Percentiles rank a stretch among this genome's conserved stretches.
These are phyloP conservation scores for Capsicum chinense DNA, from an alignment of 257 asterid genomes.

Conservation along the genomic window DNA sequence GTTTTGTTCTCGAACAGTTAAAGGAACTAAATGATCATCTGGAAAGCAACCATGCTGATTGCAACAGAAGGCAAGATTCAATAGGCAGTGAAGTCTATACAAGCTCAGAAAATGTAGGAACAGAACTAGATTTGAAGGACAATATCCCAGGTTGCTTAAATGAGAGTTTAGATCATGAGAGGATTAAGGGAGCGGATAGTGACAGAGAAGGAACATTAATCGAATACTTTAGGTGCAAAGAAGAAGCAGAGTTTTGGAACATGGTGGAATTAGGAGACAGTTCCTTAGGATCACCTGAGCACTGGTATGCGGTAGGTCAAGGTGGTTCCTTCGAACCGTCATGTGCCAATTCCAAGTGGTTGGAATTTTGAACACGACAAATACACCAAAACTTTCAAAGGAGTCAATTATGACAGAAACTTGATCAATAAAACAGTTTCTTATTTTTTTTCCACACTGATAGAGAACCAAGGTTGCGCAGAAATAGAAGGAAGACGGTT, in stretches of 20 bases:
- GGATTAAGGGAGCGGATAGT: neutral
- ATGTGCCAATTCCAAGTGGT: slow-evolving; percentile 44
- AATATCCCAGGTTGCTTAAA: neutral
- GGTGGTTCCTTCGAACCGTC: slow-evolving; percentile 42
- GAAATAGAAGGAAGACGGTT: neutral
- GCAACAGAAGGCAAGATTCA: slow-evolving; percentile 33
- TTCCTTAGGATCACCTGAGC: slow-evolving; percentile 42
- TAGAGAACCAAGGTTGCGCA: slow-evolving; percentile 25
- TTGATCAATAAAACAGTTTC: neutral
- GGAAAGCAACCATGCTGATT: slow-evolving; percentile 19
- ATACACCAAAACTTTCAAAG: neutral
- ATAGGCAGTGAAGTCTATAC: slow-evolving; percentile 25
- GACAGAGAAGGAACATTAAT: neutral
- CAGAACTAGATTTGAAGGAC: slow-evolving; percentile 21
- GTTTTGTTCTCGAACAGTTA: slow-evolving; percentile 42
- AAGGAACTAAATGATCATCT: slow-evolving; percentile 43
- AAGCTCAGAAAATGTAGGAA: slow-evolving; percentile 23
- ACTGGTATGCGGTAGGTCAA: slow-evolving; percentile 48
- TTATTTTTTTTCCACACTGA: neutral
- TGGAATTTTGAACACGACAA: slow-evolving; percentile 53
- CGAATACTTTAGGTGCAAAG: slow-evolving; percentile 31
- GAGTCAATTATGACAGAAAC: neutral
- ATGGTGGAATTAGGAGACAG: slow-evolving; percentile 41
- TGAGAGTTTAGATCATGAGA: neutral
- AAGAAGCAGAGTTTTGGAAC: slow-evolving; percentile 35